Evolutionary conservation across 768 basidiomycete genomes (phyloP), one percentile per base, ranked within the genome.

Genomic region (Imleria badia): DNA sequence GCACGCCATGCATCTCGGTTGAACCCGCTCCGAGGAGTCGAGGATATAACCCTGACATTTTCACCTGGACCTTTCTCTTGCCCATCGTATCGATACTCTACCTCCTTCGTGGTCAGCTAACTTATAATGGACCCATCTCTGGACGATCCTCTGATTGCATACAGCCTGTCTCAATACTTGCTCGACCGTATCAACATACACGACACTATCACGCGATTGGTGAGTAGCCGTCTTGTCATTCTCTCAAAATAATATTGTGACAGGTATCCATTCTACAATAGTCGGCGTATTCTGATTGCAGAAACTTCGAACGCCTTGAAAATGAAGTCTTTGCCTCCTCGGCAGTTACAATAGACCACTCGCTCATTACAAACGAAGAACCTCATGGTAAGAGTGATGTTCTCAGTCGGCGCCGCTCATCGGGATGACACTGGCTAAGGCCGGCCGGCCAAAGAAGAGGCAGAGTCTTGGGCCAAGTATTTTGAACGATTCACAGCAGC

Each of bases 101-200:
- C 49, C 19, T 39, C 31, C 20, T 33, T 26, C 34, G 19, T 26
- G 23, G 39, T 23, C 20, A 17, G 33, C 22, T 41, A n/a, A n/a
- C n/a, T n/a, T n/a, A 15, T 41, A 19, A 61, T 60, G 63, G 54
- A 60, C 17, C 20, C 42, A 30, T 34, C 56, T 19, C 23, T 44
- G 45, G 52, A 55, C 20, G 52, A 52, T 22, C 39, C 48, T 45
- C 51, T 60, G 10, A 11, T 54, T 22, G 35, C 55, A 29, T 67
- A 67, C 51, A 56, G 34, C 30, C 13, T 61, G 17, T 45, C 61
- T 31, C 62, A 68, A 47, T 64, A 65, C 43, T 22, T 68, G 20
- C 58, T 68, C 19, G 67, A 68, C 45, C 60, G 64, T 14, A 14
- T 48, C 57, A 68, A 66, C 20, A 68, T 68, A 44, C 62, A 68